Conservation (phyloP, 2,329 filamentous ascomycete genomes). For the Onygenales sp. region DNA sequence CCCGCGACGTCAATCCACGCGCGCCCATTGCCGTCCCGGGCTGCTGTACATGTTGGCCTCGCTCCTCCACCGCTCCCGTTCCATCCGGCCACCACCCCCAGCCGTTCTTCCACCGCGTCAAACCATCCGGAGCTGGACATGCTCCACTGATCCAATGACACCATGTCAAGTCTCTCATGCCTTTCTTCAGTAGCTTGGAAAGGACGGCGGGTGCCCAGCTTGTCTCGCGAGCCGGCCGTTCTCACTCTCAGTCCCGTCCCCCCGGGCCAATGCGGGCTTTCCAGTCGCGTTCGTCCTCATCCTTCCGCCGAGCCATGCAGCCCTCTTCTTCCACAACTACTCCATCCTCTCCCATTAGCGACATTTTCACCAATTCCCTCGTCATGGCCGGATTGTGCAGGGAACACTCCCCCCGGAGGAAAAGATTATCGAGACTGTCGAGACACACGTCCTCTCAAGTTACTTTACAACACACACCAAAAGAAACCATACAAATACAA, state of each 20-base stretch:
- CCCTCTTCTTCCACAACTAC: constrained; percentile 13
- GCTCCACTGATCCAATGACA: constrained; percentile 29
- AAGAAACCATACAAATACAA: not conserved
- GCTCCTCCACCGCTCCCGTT: not conserved
- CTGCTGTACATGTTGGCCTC: not conserved
- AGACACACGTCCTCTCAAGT: constrained; percentile 2
- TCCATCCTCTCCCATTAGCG: constrained; percentile 22
- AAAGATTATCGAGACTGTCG: constrained; percentile 21
- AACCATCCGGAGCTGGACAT: not conserved
- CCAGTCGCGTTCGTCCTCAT: constrained; percentile 16
- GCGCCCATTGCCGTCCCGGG: no score
- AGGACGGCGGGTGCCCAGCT: constrained; percentile 40
- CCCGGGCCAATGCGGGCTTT: constrained; percentile 22
- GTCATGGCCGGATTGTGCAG: constrained; percentile 44
- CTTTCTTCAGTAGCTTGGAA: constrained; percentile 47
- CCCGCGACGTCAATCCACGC: not conserved
- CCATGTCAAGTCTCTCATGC: constrained; percentile 57
- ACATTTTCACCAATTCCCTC: constrained; percentile 45
- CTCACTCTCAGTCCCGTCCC: constrained; percentile 18
- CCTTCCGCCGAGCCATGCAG: constrained; percentile 19
- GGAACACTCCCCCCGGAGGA: constrained; percentile 32
- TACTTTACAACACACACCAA: not conserved
- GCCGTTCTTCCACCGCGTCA: not conserved
- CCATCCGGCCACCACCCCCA: not conserved
- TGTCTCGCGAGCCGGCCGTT: constrained; percentile 34